phyloP scores from a whole-genome alignment of 768 basidiomycete species.

The Tricholoma furcatifolium region DNA sequence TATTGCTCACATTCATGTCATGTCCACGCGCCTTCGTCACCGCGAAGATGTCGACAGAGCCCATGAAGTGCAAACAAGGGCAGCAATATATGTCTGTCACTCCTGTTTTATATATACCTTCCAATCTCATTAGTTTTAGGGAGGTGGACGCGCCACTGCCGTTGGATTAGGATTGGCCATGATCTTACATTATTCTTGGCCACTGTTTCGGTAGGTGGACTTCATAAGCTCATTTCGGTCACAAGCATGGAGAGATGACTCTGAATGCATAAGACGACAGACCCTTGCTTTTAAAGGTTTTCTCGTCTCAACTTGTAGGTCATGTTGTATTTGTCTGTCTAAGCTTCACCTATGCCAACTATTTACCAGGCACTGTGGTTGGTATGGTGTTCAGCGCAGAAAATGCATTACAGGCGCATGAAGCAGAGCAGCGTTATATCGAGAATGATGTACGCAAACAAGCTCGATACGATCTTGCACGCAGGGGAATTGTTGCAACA shows the following conservation, averaged over 20 bases:
- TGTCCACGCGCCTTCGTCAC: conserved; percentile 41
- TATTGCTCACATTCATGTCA: conserved; percentile 5
- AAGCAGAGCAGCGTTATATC: conserved; percentile 59
- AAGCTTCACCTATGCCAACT: background rate
- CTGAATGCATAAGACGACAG: conserved; percentile 54
- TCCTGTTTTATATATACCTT: conserved; percentile 5
- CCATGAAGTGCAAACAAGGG: conserved; percentile 56
- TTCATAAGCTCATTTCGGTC: background rate
- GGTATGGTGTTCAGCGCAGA: conserved; percentile 80
- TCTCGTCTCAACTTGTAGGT: conserved; percentile 68
- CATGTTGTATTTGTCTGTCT: background rate
- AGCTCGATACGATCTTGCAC: conserved; percentile 73
- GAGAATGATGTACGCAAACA: conserved; percentile 71
- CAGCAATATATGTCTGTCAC: conserved; percentile 51
- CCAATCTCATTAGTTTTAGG: conserved; percentile 33
- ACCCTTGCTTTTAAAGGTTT: conserved; percentile 82
- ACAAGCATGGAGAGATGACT: background rate
- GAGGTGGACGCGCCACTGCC: conserved; percentile 49
- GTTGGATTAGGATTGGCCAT: conserved; percentile 60
- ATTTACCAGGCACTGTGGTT: conserved; percentile 48
- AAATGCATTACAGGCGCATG: conserved; percentile 69
- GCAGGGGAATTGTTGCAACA: conserved; percentile 73
- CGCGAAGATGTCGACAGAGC: conserved; percentile 58
- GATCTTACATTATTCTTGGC: conserved; percentile 71
- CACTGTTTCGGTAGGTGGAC: conserved; percentile 62